Percentiles rank a stretch among this genome's conserved stretches.
Evolutionary conservation across 2,329 filamentous ascomycete genomes (phyloP).

Genomic region (Epichloe gansuensis): DNA sequence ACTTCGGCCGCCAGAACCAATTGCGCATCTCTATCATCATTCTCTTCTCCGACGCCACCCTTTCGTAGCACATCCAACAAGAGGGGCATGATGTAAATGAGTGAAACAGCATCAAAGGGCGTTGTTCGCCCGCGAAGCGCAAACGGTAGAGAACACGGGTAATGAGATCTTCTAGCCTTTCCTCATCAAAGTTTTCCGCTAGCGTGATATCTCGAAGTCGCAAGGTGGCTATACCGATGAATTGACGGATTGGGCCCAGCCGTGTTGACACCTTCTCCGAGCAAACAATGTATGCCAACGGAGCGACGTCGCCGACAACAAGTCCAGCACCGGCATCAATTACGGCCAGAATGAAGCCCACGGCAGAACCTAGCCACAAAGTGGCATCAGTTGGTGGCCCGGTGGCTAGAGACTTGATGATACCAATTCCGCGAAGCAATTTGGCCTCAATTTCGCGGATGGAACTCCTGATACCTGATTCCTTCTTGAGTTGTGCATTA

Average conservation of each 20-base stretch:
- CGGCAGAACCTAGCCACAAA: slow-evolving; percentile 76
- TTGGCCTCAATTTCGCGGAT: slow-evolving; percentile 58
- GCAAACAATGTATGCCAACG: slow-evolving; percentile 68
- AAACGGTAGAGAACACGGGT: slow-evolving; percentile 85
- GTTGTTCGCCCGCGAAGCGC: slow-evolving; percentile 80
- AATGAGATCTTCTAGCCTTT: slow-evolving; percentile 72
- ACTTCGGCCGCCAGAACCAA: slow-evolving; percentile 81
- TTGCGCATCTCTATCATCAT: slow-evolving; percentile 80
- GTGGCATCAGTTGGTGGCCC: slow-evolving; percentile 83
- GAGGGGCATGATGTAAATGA: slow-evolving; percentile 79
- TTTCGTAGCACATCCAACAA: slow-evolving; percentile 66
- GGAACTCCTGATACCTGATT: slow-evolving; percentile 63
- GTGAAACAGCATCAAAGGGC: slow-evolving; percentile 79
- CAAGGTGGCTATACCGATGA: slow-evolving; percentile 78
- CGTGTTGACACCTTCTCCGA: slow-evolving; percentile 62
- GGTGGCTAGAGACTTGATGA: slow-evolving; percentile 68
- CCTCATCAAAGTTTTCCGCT: slow-evolving; percentile 58
- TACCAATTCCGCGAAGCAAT: slow-evolving; percentile 71
- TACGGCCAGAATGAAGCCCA: slow-evolving; percentile 58
- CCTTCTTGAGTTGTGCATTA: slow-evolving; percentile 80
- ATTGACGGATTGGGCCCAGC: slow-evolving; percentile 64
- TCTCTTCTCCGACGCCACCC: slow-evolving; percentile 60
- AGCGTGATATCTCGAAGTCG: slow-evolving; percentile 67
- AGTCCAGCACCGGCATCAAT: slow-evolving; percentile 73
- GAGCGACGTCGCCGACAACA: slow-evolving; percentile 68